Base-by-base conservation (phyloP, 2,329 filamentous ascomycete genomes). In the Lachnellula hyalina region DNA sequence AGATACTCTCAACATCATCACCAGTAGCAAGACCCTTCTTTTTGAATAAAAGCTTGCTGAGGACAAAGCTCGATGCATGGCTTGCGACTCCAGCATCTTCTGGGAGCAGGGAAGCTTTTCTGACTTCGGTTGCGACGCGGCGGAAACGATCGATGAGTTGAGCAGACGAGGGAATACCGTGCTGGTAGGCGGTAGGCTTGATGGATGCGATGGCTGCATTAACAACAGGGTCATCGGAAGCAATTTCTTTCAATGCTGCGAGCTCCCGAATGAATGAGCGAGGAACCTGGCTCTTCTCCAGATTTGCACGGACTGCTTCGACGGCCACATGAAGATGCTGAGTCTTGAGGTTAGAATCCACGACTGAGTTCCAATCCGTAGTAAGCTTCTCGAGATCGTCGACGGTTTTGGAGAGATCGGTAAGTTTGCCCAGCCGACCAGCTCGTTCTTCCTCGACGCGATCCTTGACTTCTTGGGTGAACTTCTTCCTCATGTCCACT, bases 281-380 rank as follows among this genome's bases (percentile, higher is more conserved):
- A 19, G 93, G 89, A 64, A 85, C 80, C 44, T 84, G 77, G 12
- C 86, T 80, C 61, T 87, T 86, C 68, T 91, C 86, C 21, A 97
- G 82, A 49, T 87, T 90, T 55, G 89, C 85, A 62, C 90, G 87
- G 50, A 97, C 91, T 40, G 93, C 90, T 70, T 99, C 94, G 32
- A 97, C 88, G 19, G 94, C 94, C 36, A 99, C 90, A 69, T 96
- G 90, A 28, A 99, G 85, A 74, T 97, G 92, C 73, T 99, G 94
- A 0, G 94, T 96, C 73, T 89, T 87, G 60, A 97, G 82, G 74
- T 94, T 97, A 57, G 83, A 79, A 70, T 97, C 91, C 21, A 99
- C 84, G 38, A 97, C 90, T 41, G 85, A 83, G 73, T 93, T 95
- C 91, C 91, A 97, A 62, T 90, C 87, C 1, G 83, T 82, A 1